Evolutionary conservation across 139 green algal species (phyloP).

Genomic region (Spirogloea muscicola): DNA sequence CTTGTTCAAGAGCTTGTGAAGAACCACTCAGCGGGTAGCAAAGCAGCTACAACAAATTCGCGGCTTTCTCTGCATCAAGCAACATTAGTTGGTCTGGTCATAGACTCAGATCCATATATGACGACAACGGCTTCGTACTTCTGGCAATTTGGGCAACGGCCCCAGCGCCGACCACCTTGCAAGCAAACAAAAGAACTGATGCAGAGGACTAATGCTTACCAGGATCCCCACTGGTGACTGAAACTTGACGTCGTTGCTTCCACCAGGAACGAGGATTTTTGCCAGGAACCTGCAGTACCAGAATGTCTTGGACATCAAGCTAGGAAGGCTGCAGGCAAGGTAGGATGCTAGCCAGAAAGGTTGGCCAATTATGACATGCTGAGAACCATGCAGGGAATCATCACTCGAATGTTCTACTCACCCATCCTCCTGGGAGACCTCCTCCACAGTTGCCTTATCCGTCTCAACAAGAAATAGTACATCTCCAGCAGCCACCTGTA

Average conservation of each 20-base stretch:
- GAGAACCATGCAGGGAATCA: too few species aligned
- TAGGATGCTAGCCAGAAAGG: not conserved
- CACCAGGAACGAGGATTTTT: conserved; percentile 50
- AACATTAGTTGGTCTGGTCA: too few species aligned
- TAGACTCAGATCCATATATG: too few species aligned
- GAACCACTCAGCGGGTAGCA: too few species aligned
- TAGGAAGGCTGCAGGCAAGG: not conserved
- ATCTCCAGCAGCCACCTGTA: conserved; percentile 39
- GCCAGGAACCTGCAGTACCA: conserved; percentile 38
- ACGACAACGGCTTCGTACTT: too few species aligned
- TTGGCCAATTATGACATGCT: not conserved
- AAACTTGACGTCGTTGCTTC: conserved; percentile 44
- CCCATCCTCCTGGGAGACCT: conserved; percentile 52
- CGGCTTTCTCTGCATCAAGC: too few species aligned
- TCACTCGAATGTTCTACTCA: conserved; percentile 21
- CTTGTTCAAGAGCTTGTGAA: too few species aligned
- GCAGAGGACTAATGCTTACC: too few species aligned
- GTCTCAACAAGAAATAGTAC: conserved; percentile 50
- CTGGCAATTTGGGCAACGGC: too few species aligned
- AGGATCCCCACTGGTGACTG: conserved; percentile 34
- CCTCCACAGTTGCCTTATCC: conserved; percentile 52
- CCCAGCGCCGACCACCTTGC: too few species aligned
- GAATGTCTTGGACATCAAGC: not conserved
- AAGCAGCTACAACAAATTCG: too few species aligned
- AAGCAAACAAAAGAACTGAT: too few species aligned